Evolutionary conservation across 208 protist species (phyloP), one percentile per base, ranked within the genome.

Genomic region (Angomonas deanei): DNA sequence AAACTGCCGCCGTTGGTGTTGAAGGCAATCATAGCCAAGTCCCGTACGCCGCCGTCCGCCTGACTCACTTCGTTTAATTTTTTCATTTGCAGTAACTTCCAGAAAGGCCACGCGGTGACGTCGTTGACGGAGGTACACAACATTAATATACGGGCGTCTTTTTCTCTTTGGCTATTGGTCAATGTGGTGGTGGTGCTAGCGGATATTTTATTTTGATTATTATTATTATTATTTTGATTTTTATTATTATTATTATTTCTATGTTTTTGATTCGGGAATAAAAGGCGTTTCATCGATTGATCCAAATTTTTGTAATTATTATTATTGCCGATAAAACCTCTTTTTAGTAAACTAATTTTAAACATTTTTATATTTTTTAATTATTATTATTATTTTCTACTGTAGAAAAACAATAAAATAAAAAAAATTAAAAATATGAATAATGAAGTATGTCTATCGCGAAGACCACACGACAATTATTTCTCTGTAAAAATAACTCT

Each of bases 41-140:
- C 84, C 24, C 73, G 86, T 8, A 90, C 80, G 48, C 82, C 72
- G 27, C 74, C 76, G 21, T 91, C 73, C 58, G 86, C 83, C 66
- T 91, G 28, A 6, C 17, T 15, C 50, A 34, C 13, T 24, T 53
- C 47, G 19, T 24, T 53, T 24, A 26, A 53, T 24, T 24, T 15
- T 53, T 53, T 93, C 84, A 93, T 86, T 54, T 94, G 87, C 21
- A 91, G 61, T 61, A 91, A 91, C 70, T 94, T 94, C 84, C 87
- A 94, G 54, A 91, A 94, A 0, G 87, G 84, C 84, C 87, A 94
- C 46, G 79, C 76, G 2, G 87, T 90, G 42, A 88, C 79, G 68
- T 94, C 84, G 68, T 94, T 94, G 62, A 94, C 88, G 54, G 73
- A 86, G 52, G 81, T 74, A 58, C 82, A 94, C 15, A 94, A 61